Base-by-base conservation (phyloP, 192 early-diverging fungal species). In the Phycomyces nitens region DNA sequence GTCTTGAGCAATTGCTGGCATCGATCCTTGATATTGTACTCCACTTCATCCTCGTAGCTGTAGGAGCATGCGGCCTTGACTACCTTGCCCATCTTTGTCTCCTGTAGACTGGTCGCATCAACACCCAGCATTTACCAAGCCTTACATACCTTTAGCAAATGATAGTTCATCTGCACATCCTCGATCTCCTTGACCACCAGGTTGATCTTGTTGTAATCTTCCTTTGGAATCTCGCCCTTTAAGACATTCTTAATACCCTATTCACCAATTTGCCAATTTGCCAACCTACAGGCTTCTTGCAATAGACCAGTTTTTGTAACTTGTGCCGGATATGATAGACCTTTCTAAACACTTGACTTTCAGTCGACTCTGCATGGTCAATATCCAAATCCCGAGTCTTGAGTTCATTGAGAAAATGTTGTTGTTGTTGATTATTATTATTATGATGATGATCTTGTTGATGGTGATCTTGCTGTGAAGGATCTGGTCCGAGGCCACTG, bases 31-130 rank as follows among this genome's bases (percentile, higher is more conserved):
- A 72, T 60, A 8, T 52, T 66, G 20, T 55, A 51, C 10, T 72
- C 56, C 5, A 12, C 20, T 12, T 68, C 66, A 49, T 57, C 61
- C 21, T 65, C 53, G 62, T 62, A 72, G 1, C 50, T 56, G 51
- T 66, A 58, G 14, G 47, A 34, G 22, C 65, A 66, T 53, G 60
- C 71, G 1, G 59, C 54, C 53, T 72, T 72, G 34, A 72, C 58
- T n/a, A 72, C 71, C 44, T 67, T 72, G n/a, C 60, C 60, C 26
- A 72, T 72, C 40, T 72, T 72, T 29, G 65, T 72, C 49, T 72
- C 71, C 71, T 72, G 26, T 11, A 21, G 5, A 1, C 24, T 40
- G 22, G 52, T 23, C 22, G 38, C 24, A 2, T 6, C 4, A 53
- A 39, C 1, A 6, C 12, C 12, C 44, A 14, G 8, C 8, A 7